Evolutionary conservation across 345 rosid genomes (phyloP), one percentile per base, ranked within the genome.

Genomic region (Pistacia vera): DNA sequence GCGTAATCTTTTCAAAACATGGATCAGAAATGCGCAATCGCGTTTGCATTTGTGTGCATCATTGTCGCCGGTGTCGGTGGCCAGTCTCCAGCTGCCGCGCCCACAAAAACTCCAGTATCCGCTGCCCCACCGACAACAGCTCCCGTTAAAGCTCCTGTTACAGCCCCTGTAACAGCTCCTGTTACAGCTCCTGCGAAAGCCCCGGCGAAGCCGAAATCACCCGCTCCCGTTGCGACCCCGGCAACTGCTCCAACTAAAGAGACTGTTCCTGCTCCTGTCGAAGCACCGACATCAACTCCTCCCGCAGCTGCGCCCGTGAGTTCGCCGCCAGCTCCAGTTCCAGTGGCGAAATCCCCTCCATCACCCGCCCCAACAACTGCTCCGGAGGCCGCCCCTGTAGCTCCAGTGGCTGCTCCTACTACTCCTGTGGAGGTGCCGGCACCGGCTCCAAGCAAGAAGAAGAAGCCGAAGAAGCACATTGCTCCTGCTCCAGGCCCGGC

Each of bases 371-470:
- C 77, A 13, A 54, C 12, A 8, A 48, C 66, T 57, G 51, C 81
- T 3, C 81, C 81, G 11, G 72, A 78, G 3, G 36, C 80, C 58
- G 67, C 85, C 3, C 74, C 87, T 0, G 76, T 75, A 18, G 62
- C 79, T 58, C 81, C 84, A 44, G 70, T 52, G 49, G 75, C 77
- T 0, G 74, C 87, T 0, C 67, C 83, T 0, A 69, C 78, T 11
- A 65, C 80, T 41, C 46, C 46, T 8, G 46, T 41, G 4, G 91
- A 90, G 30, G 90, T 83, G 36, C 97, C 94, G 0, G 96, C 96
- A 56, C 98, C 99, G 3, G 83, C 91, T 54, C 93, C 97, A 1
- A 84, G 84, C 82, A 91, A 86, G 81, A 60, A 82, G n/a, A 91
- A 86, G 81, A 83, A 86, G 83, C 55, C 79, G 4, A 86, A 86